Base-by-base conservation (phyloP, 805 yeast genomes). In the Pichia heedii region DNA sequence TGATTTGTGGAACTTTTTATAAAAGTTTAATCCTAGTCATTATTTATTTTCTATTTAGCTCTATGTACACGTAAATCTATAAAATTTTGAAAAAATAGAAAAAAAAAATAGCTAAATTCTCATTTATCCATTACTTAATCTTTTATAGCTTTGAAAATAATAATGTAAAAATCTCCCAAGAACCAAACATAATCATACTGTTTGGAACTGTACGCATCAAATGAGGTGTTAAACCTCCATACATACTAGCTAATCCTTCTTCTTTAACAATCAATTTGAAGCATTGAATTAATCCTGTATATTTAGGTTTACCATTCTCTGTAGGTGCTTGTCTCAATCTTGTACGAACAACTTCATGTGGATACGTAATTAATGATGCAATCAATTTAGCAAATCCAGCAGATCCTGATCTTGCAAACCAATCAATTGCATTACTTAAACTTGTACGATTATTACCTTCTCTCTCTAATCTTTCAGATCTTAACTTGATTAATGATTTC, bases 181-280 rank as follows among this genome's bases (percentile, higher is more conserved):
- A 89, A 37, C 99, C 98, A 69, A 93, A 93, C 98, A 93, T 93
- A 54, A 93, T 90, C 60, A 93, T 88, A 57, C 95, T 84, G 65
- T 93, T 93, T 3, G 99, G 99, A 41, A 93, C 98, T 0, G 98
- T 93, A 64, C 98, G 77, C 68, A 93, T 74, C 56, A 93, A 68
- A 65, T 93, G 99, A 4, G 99, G 97, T 2, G 99, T 93, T 55
- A 93, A 71, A 1, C 99, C 99, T 44, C 99, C 96, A 60, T 93
- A 93, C 87, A 93, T 84, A 12, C 96, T 83, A 8, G 74, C 81
- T 41, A 90, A 63, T 1, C 99, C 98, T 66, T 93, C 98, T 57
- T 93, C 96, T 55, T 81, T 84, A 16, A 87, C 66, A n/a, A 93
- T 78, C 26, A 88, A 68, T 56, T 71, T 78, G 69, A 93, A 89